phyloP scores from a whole-genome alignment of 2,329 filamentous ascomycete genomes.

The Pseudocercospora crystallina region DNA sequence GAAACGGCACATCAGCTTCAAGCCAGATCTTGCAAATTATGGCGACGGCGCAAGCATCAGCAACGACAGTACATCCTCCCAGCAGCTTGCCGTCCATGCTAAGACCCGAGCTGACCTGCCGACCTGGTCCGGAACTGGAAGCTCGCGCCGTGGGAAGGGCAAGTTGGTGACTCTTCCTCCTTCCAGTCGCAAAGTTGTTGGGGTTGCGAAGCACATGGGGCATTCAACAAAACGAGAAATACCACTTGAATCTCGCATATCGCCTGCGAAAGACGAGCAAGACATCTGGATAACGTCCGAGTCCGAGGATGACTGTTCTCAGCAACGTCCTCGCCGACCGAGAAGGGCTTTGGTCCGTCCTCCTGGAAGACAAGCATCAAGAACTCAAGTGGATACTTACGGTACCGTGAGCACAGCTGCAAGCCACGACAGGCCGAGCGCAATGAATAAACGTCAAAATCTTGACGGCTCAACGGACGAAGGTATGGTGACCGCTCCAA shows the following conservation, averaged over 20 bases:
- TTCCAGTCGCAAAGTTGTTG: too few relatives aligned
- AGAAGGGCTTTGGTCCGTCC: slow-evolving; percentile 10
- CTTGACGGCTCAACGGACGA: slow-evolving; percentile 23
- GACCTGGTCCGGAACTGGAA: too few relatives aligned
- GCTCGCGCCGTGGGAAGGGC: too few relatives aligned
- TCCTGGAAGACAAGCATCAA: slow-evolving; percentile 25
- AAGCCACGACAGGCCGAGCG: neutral
- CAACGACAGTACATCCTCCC: neutral
- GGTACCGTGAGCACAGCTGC: slow-evolving; percentile 22
- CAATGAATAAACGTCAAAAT: neutral
- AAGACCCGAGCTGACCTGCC: slow-evolving; percentile 10
- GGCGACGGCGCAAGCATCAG: slow-evolving; percentile 14
- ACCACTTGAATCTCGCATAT: too few relatives aligned
- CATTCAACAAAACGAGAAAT: too few relatives aligned
- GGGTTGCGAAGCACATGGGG: too few relatives aligned
- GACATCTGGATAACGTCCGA: slow-evolving; percentile 34
- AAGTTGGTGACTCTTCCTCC: too few relatives aligned
- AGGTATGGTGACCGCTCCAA: slow-evolving; percentile 20
- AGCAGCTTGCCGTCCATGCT: slow-evolving; percentile 4
- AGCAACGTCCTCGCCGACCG: slow-evolving; percentile 1
- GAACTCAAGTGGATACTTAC: slow-evolving; percentile 14
- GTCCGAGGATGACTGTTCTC: slow-evolving; percentile 19
- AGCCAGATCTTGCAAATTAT: neutral
- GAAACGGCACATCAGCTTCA: slow-evolving; percentile 20
- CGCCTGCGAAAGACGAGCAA: slow-evolving; percentile 7